Evolutionary conservation across 169 alveolate genomes (phyloP).

Genomic region (Plasmodium inui): DNA sequence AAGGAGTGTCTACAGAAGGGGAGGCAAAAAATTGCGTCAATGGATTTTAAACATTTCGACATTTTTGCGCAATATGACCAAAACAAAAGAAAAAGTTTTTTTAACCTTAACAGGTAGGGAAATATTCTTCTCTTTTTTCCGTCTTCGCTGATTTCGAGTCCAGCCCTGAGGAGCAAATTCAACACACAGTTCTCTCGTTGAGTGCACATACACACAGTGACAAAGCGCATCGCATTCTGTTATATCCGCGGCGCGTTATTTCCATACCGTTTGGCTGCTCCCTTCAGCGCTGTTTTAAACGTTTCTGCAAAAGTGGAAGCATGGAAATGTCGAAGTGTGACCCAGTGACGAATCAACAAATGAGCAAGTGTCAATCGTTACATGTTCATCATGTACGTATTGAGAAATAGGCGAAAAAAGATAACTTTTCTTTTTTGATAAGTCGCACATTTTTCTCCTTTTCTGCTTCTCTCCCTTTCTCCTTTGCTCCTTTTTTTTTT

Average conservation of each 20-base stretch:
- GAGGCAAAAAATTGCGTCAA: neutral
- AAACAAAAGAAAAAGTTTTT: neutral
- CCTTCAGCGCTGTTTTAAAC: constrained; percentile 81
- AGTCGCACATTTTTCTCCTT: neutral
- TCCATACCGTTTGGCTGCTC: constrained; percentile 81
- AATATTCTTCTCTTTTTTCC: constrained; percentile 81
- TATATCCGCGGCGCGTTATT: neutral
- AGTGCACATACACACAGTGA: neutral
- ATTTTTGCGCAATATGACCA: neutral
- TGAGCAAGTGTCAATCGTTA: neutral
- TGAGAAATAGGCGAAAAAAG: neutral
- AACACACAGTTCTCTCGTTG: neutral
- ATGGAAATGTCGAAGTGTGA: neutral
- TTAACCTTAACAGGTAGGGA: constrained; percentile 80
- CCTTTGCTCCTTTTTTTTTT: neutral
- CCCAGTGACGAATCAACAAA: neutral
- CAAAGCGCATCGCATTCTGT: neutral
- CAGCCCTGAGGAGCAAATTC: constrained; percentile 73
- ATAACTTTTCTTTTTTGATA: neutral
- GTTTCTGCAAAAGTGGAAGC: constrained; percentile 56
- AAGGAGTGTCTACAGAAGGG: constrained; percentile 78
- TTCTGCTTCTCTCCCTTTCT: neutral
- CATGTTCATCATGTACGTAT: neutral
- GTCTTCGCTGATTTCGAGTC: constrained; percentile 77
- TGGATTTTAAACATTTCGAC: neutral